These are phyloP conservation scores for Brassica hybrid DNA, from an alignment of 441 rosid genomes.

Conservation along the genomic window DNA sequence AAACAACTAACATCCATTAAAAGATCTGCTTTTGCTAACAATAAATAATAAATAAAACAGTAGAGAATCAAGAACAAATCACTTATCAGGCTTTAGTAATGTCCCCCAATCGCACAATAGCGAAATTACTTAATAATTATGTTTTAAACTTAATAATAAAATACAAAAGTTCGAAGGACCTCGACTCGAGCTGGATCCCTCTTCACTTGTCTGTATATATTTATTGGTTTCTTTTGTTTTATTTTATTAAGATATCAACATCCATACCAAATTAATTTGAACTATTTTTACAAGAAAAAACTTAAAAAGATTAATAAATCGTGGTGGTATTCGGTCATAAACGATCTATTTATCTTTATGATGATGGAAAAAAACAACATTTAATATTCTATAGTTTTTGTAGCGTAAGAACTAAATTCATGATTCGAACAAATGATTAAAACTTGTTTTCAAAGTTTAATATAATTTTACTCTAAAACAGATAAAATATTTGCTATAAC, in stretches of 20 bases:
- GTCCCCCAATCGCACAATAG: constrained; percentile 39
- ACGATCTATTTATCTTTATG: constrained; percentile 11
- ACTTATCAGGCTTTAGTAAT: constrained; percentile 35
- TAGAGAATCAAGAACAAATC: constrained; percentile 40
- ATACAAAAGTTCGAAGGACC: constrained; percentile 16
- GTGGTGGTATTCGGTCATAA: constrained; percentile 35
- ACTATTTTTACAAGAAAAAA: neutral
- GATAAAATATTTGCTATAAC: neutral
- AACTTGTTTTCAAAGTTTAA: neutral
- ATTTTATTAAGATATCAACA: constrained; percentile 41
- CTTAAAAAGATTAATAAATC: constrained; percentile 9
- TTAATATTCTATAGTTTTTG: neutral
- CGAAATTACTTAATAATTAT: constrained; percentile 8
- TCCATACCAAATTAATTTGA: constrained; percentile 38
- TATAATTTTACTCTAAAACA: neutral
- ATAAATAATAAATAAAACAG: constrained; percentile 13
- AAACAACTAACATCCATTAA: constrained; percentile 28
- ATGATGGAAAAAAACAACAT: neutral
- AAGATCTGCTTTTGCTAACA: constrained; percentile 27
- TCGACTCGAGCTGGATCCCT: constrained; percentile 41
- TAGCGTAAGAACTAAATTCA: neutral
- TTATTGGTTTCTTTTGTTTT: constrained; percentile 32
- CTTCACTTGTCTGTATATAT: constrained; percentile 15
- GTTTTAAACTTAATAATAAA: no score
- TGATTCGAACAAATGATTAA: neutral